These are phyloP conservation scores for Sanghuangporus weigelae DNA, from an alignment of 1,284 basidiomycete genomes.

Conservation along the genomic window DNA sequence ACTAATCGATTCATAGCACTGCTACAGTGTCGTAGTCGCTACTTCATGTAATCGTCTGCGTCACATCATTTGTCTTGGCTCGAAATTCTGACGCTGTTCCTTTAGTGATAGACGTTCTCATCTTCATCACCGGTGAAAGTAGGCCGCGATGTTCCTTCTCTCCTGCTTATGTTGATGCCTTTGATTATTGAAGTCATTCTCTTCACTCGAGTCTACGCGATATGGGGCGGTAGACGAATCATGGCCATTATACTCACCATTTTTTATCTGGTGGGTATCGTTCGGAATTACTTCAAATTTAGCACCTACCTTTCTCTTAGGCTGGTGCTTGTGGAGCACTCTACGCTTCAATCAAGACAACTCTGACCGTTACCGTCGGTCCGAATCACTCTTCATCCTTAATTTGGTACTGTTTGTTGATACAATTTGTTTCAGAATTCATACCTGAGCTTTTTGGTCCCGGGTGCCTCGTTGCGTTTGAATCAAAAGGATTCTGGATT, in stretches of 20 bases:
- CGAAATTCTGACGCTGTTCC: neutral
- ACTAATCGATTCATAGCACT: neutral
- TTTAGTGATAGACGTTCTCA: neutral
- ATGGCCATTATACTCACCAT: neutral
- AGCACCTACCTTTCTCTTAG: neutral
- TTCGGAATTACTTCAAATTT: neutral
- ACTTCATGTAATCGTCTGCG: neutral
- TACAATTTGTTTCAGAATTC: neutral
- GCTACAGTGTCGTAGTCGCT: neutral
- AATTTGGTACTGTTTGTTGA: neutral
- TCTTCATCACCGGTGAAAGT: neutral
- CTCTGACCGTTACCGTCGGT: neutral
- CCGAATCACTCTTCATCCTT: neutral
- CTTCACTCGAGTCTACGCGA: conserved; percentile 12
- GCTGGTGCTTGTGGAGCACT: neutral
- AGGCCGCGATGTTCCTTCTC: neutral
- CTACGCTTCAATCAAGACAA: neutral
- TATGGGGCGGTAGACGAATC: neutral
- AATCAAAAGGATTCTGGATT: neutral
- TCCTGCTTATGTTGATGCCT: neutral
- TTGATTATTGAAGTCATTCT: conserved; percentile 8
- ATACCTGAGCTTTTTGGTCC: neutral
- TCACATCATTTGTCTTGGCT: neutral
- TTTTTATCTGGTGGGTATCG: neutral
- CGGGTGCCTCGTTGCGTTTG: neutral